Percentiles rank a stretch among this genome's conserved stretches.
Conservation (phyloP, 2,329 filamentous ascomycete species). For the Monosporascus sp. region DNA sequence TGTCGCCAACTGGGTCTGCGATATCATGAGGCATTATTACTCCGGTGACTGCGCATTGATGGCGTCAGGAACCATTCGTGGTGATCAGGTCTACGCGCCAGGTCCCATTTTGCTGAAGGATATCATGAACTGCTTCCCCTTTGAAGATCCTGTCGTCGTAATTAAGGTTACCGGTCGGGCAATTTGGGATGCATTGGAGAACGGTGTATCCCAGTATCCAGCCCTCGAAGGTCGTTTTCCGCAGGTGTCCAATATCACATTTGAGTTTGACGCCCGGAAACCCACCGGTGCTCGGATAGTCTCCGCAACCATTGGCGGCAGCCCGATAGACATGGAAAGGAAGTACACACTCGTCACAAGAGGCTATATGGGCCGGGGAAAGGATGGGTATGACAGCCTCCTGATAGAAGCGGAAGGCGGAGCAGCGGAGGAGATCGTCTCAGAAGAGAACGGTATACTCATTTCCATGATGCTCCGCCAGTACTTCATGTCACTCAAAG, state of each 20-base stretch:
- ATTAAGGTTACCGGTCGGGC: constrained; percentile 66
- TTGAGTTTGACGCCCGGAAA: constrained; percentile 62
- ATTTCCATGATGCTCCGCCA: constrained; percentile 83
- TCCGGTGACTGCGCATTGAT: constrained; percentile 76
- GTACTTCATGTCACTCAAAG: constrained; percentile 83
- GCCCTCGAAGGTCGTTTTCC: constrained; percentile 81
- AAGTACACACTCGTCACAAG: constrained; percentile 72
- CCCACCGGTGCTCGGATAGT: constrained; percentile 58
- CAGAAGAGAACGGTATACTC: constrained; percentile 80
- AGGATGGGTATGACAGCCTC: constrained; percentile 76
- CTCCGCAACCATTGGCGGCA: constrained; percentile 54
- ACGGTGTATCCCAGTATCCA: constrained; percentile 73
- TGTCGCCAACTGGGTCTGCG: constrained; percentile 84
- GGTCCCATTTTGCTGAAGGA: constrained; percentile 74
- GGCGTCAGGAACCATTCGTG: constrained; percentile 79
- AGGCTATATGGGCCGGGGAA: constrained; percentile 84
- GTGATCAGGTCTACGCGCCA: constrained; percentile 82
- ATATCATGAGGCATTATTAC: constrained; percentile 84
- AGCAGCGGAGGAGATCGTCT: constrained; percentile 69
- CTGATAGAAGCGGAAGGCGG: constrained; percentile 74
- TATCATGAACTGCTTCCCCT: constrained; percentile 85
- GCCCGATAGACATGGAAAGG: constrained; percentile 55
- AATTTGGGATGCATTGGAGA: constrained; percentile 77
- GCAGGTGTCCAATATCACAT: constrained; percentile 79
- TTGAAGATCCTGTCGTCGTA: constrained; percentile 84